phyloP scores from a whole-genome alignment of 805 yeast genomes.

The Saccharomycopsis sp. region DNA sequence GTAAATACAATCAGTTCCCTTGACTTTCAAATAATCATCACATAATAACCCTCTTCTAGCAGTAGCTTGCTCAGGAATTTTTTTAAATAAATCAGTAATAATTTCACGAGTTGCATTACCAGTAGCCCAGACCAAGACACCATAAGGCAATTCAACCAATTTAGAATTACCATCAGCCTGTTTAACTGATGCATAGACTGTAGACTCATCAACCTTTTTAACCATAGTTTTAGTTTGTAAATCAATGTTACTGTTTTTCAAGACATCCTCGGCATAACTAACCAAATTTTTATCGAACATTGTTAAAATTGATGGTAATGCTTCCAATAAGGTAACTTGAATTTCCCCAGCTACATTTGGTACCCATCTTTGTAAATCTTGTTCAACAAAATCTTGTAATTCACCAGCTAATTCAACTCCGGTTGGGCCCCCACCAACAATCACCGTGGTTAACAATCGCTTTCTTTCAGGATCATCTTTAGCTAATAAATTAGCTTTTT shows the following conservation, averaged over 20 bases:
- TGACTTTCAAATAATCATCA: slow-evolving; percentile 72
- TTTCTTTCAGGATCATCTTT: slow-evolving; percentile 68
- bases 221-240: slow-evolving; percentile 83
- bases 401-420: slow-evolving; percentile 98
- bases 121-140: slow-evolving; percentile 94
- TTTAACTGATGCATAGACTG: slow-evolving; percentile 64
- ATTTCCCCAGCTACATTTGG: slow-evolving; percentile 80
- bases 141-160: slow-evolving; percentile 69
- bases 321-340: slow-evolving; percentile 81
- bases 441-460: slow-evolving; percentile 79
- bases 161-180: slow-evolving; percentile 49
- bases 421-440: slow-evolving; percentile 98
- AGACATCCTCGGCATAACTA: slow-evolving; percentile 73
- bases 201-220: slow-evolving; percentile 67
- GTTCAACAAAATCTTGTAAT: slow-evolving; percentile 87
- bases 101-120: slow-evolving; percentile 88
- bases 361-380: slow-evolving; percentile 83
- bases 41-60: slow-evolving; percentile 88
- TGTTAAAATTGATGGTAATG: slow-evolving; percentile 79
- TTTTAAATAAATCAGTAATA: slow-evolving; percentile 55
- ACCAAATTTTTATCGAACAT: slow-evolving; percentile 64
- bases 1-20: slow-evolving; percentile 74
- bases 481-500: slow-evolving; percentile 78
- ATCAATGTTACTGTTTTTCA: slow-evolving; percentile 60
- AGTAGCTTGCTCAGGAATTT: slow-evolving; percentile 69